Base-by-base conservation (phyloP, 805 yeast genomes). In the Ogataea populi-albae region DNA sequence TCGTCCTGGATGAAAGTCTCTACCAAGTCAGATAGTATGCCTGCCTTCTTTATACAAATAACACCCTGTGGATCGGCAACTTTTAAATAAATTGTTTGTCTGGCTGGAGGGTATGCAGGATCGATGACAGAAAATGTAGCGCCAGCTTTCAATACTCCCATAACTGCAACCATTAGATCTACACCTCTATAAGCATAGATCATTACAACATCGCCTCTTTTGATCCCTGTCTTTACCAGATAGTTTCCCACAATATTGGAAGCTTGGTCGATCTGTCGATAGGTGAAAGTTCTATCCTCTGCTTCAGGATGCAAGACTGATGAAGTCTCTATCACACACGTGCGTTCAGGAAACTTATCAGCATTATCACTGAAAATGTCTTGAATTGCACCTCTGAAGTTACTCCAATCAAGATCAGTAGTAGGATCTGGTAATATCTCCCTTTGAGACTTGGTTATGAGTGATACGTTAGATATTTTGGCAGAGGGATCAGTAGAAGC, bases 101-200 rank as follows among this genome's bases (percentile, higher is more conserved):
- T 79, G 7, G 95, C 95, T 12, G 98, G 96, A 27, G 99, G 99
- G 61, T 93, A 93, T 4, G 98, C 98, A 6, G 98, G 98, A 59
- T 93, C 99, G 46, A 93, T 94, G 16, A 93, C 99, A 7, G 97
- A 89, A 61, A 93, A 93, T 0, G 98, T 91, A 12, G 96, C 98
- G 50, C 99, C 99, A 1, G 98, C 98, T 66, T 93, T 93, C 59
- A 93, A 75, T 15, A 88, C 96, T 62, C 98, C 99, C 85, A 93
- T 81, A 12, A 93, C 97, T 5, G 98, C 94, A 27, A 94, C 86
- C 77, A 93, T 86, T 44, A 93, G 69, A 58, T 93, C 99, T 6
- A 93, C 98, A 51, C 97, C 96, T 63, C 99, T 79, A 55, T 91
- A 86, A 17, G 98, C 96, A 58, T 93, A 93, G 49, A 94, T 89